phyloP scores from a whole-genome alignment of 2,329 filamentous ascomycete genomes.

The Podosphaera leucotricha region DNA sequence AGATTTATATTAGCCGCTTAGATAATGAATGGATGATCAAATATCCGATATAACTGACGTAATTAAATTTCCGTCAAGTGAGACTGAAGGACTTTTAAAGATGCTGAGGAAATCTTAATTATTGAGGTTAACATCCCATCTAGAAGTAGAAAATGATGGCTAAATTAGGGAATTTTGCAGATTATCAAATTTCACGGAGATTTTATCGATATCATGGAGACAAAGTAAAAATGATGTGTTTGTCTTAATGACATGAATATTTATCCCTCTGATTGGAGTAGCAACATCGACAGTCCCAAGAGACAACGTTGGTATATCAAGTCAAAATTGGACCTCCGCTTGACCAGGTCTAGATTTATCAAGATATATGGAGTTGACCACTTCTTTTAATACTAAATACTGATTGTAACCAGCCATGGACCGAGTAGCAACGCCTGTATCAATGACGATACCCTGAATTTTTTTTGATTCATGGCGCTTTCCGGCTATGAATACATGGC shows the following conservation, averaged over 20 bases:
- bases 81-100: background rate
- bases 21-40: background rate
- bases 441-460: slow-evolving; percentile 1
- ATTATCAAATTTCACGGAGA: background rate
- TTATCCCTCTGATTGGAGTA: background rate
- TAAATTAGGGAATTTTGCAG: background rate
- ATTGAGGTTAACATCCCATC: too few relatives aligned
- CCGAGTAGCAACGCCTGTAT: background rate
- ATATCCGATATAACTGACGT: background rate
- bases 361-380: background rate
- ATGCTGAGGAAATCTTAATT: too few relatives aligned
- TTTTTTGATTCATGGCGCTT: background rate
- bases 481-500: too few relatives aligned
- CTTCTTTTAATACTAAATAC: background rate
- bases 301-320: background rate
- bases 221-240: background rate
- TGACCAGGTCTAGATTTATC: background rate
- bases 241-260: background rate
- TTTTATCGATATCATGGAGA: background rate
- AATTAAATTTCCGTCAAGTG: background rate
- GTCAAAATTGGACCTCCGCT: background rate
- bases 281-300: background rate
- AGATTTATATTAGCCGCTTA: background rate
- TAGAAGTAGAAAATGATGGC: too few relatives aligned
- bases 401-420: slow-evolving; percentile 1